phyloP scores from a whole-genome alignment of 495 filamentous ascomycete genomes.

The Aspergillus nidulans region DNA sequence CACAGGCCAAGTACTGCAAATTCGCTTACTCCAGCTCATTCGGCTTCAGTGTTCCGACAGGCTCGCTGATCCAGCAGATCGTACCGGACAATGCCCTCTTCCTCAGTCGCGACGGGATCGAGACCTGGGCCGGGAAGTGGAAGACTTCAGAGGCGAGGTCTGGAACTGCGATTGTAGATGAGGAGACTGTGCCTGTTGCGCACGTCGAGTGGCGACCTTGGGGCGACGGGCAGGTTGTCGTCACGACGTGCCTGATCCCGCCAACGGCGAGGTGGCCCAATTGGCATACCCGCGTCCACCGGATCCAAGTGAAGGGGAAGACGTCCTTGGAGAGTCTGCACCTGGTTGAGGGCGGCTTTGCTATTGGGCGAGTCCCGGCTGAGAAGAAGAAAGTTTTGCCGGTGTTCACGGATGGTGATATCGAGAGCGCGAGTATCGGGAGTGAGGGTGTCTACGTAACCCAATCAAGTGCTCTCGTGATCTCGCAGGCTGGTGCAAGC shows the following conservation, averaged over 20 bases:
- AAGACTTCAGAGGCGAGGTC: background rate
- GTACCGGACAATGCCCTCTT: constrained; percentile 3
- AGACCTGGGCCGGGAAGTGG: constrained; percentile 9
- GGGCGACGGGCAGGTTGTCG: constrained; percentile 1
- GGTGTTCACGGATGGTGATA: background rate
- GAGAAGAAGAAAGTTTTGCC: background rate
- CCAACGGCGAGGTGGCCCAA: constrained; percentile 3
- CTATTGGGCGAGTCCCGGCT: background rate
- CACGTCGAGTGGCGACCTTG: constrained; percentile 1
- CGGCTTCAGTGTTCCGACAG: constrained; percentile 4
- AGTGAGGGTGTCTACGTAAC: background rate
- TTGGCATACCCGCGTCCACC: constrained; percentile 4
- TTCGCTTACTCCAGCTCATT: constrained; percentile 7
- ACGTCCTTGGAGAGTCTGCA: background rate
- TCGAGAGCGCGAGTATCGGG: background rate
- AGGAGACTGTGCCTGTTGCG: background rate
- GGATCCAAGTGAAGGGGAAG: background rate
- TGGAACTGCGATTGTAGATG: too few species aligned
- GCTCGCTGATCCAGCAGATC: constrained; percentile 1
- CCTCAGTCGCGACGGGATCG: background rate
- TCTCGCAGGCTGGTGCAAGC: constrained; percentile 3
- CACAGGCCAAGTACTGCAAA: constrained; percentile 7
- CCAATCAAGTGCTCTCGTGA: background rate
- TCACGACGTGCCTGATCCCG: background rate
- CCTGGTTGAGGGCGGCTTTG: constrained; percentile 7